Percentiles rank a stretch among this genome's conserved stretches.
Evolutionary conservation across 2,329 filamentous ascomycete genomes (phyloP).

Genomic region (Pyrenochaeta sp.): DNA sequence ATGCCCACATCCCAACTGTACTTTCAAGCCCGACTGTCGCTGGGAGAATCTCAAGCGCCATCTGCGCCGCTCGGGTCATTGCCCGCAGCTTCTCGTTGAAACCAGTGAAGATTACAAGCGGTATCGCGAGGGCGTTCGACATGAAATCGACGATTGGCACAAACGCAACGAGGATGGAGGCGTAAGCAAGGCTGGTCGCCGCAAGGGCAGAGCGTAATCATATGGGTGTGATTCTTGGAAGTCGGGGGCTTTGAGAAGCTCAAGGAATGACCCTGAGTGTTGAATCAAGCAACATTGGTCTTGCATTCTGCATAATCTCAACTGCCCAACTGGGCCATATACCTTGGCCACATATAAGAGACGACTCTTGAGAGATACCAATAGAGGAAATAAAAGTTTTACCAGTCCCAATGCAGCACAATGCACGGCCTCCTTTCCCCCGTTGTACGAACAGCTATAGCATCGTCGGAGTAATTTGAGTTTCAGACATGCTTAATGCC

Average conservation of each 20-base stretch:
- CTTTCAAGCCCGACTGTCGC: slow-evolving; percentile 48
- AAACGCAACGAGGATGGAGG: slow-evolving; percentile 35
- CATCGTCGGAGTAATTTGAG: too few relatives aligned
- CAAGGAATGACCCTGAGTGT: too few relatives aligned
- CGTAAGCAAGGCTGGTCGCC: slow-evolving; percentile 22
- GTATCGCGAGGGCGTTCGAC: slow-evolving; percentile 41
- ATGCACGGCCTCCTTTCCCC: too few relatives aligned
- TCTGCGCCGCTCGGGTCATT: slow-evolving; percentile 46
- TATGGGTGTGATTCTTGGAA: not conserved
- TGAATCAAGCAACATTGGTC: too few relatives aligned
- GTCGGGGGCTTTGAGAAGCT: not conserved
- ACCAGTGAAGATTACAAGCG: slow-evolving; percentile 41
- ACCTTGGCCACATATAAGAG: too few relatives aligned
- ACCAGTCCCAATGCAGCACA: too few relatives aligned
- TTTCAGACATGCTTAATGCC: too few relatives aligned
- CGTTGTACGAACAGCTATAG: too few relatives aligned
- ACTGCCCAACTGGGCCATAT: too few relatives aligned
- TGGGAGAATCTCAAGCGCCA: slow-evolving; percentile 51
- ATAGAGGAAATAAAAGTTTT: too few relatives aligned
- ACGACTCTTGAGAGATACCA: too few relatives aligned
- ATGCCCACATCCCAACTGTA: slow-evolving; percentile 47
- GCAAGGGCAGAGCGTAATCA: slow-evolving; percentile 22
- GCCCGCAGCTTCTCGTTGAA: slow-evolving; percentile 43
- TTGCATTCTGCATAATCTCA: too few relatives aligned
- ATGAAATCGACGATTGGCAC: slow-evolving; percentile 45